Base-by-base conservation (phyloP, 2,329 filamentous ascomycete species). In the Byssothecium circinans region DNA sequence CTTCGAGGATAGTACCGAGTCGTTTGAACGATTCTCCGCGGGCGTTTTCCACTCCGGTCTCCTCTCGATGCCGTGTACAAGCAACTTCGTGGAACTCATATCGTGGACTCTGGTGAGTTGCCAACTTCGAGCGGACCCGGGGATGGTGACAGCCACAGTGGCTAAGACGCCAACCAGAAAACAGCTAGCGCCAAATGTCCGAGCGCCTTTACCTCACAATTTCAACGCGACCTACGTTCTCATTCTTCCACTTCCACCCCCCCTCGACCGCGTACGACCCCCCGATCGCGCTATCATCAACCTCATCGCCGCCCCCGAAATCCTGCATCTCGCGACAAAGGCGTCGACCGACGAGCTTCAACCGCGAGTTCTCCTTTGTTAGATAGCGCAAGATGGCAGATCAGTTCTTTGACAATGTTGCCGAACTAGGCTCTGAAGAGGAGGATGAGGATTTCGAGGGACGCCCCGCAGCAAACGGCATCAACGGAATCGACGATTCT, bases 351-450 rank as follows among this genome's bases (percentile, higher is more conserved):
- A 56, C 25, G 35, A 44, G 51, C 50, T 54, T 47, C 54, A 54
- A 61, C 51, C 48, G 58, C 57, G 8, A 11, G 8, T 14, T 12
- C 20, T 53, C 56, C 61, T 65, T 64, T 67, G 58, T 62, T 53
- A 51, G 42, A 49, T 23, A 19, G 43, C 27, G 39, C 47, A 61
- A 49, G 52, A 72, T 70, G 66, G 51, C 64, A 37, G 57, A 50
- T 50, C 85, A 91, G 68, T 78, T 96, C 67, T 86, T 99, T 64
- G 86, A 92, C 60, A 85, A 85, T 56, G 86, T 91, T 75, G 94
- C 92, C 60, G 85, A 95, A 72, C 77, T 96, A 50, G 91, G 91
- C 67, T 85, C 85, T 57, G 60, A 65, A 45, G 69, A 71, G 43
- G 70, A 71, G 27, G 69, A 72, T 45, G 69, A 69, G 47, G 68